Conservation (phyloP, 257 asterid genomes). For the Misopates orontium region DNA sequence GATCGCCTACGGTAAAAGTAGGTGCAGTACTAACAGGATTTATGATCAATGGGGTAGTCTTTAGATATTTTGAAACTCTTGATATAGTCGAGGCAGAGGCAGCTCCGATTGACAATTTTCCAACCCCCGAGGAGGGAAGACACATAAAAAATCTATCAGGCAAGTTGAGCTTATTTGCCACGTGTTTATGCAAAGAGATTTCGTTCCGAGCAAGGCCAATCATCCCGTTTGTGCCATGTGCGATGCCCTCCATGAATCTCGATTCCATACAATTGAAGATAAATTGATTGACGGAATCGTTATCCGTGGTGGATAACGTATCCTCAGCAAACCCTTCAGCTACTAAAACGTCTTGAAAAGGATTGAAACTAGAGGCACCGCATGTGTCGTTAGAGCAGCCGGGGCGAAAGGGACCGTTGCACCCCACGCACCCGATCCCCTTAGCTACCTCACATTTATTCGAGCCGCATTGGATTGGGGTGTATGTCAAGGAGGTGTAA, state of each 20-base stretch:
- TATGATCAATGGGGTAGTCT: constrained; percentile 36
- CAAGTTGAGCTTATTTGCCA: constrained; percentile 15
- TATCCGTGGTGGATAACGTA: background rate
- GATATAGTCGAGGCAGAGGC: background rate
- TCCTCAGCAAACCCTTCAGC: constrained; percentile 34
- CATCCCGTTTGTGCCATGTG: constrained; percentile 36
- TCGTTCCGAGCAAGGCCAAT: constrained; percentile 32
- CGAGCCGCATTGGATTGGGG: constrained; percentile 40
- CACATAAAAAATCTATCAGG: constrained; percentile 40
- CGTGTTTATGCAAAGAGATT: constrained; percentile 41
- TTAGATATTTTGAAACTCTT: background rate
- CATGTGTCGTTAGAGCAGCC: constrained; percentile 49
- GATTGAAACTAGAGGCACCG: constrained; percentile 36
- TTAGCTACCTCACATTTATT: constrained; percentile 27
- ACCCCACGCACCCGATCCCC: constrained; percentile 35
- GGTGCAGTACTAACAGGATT: constrained; percentile 43
- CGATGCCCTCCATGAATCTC: constrained; percentile 35
- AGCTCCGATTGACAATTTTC: constrained; percentile 34
- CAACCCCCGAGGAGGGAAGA: constrained; percentile 36
- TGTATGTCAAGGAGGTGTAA: constrained; percentile 36
- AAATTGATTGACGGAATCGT: background rate
- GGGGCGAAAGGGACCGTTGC: constrained; percentile 38
- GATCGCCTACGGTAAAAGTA: constrained; percentile 24
- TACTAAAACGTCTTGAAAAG: constrained; percentile 30
- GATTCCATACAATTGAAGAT: constrained; percentile 33